Percentiles rank a stretch among this genome's conserved stretches.
Conservation (phyloP, 2,329 filamentous ascomycete genomes). For the Davidsoniella eucalypti region DNA sequence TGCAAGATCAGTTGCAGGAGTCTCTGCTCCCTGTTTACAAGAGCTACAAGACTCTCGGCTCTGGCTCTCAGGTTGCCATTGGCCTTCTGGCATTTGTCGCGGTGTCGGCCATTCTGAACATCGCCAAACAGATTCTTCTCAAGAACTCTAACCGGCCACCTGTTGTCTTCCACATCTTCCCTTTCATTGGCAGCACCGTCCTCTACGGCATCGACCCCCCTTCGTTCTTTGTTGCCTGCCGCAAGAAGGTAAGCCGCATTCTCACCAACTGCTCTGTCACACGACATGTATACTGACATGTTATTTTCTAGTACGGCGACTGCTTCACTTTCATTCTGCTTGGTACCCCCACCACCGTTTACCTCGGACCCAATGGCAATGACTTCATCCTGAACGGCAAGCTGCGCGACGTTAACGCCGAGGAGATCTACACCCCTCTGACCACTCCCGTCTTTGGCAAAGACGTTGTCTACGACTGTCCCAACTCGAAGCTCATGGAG, state of each 20-base stretch:
- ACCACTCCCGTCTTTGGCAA: constrained; percentile 59
- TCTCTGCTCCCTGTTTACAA: constrained; percentile 27
- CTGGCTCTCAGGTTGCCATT: constrained; percentile 30
- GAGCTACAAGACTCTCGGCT: constrained; percentile 31
- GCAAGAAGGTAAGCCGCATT: constrained; percentile 47
- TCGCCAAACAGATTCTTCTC: constrained; percentile 62
- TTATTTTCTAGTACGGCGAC: constrained; percentile 54
- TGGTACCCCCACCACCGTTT: constrained; percentile 79
- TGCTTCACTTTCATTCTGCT: constrained; percentile 80
- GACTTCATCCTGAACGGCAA: constrained; percentile 88
- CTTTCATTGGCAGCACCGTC: constrained; percentile 76
- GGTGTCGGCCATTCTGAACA: constrained; percentile 55
- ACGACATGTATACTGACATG: constrained; percentile 1
- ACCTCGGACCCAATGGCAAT: constrained; percentile 65
- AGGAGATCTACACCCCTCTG: constrained; percentile 75
- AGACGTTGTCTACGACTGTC: constrained; percentile 81
- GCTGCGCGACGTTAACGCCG: constrained; percentile 73
- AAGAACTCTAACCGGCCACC: constrained; percentile 70
- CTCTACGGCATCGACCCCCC: constrained; percentile 92
- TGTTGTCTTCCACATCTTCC: constrained; percentile 66
- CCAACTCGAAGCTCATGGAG: constrained; percentile 85
- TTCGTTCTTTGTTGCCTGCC: constrained; percentile 62
- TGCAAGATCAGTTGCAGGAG: constrained; percentile 31
- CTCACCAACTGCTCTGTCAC: background rate
- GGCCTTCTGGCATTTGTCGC: constrained; percentile 28